Percentiles rank a stretch among this genome's conserved stretches.
These are phyloP conservation scores for Neonectria coccinea DNA, from an alignment of 2,329 filamentous ascomycete species.

Conservation along the genomic window DNA sequence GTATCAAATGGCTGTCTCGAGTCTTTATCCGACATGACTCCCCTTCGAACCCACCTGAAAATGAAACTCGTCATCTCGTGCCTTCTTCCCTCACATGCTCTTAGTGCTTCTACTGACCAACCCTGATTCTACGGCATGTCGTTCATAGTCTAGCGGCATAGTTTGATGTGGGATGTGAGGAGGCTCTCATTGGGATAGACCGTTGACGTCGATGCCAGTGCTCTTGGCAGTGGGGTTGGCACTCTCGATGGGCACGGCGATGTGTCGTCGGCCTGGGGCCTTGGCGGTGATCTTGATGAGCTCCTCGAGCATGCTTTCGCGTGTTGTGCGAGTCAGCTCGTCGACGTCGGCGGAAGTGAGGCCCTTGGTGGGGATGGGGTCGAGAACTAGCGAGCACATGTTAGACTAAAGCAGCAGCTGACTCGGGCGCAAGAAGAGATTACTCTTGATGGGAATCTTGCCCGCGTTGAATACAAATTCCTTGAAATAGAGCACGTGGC, in stretches of 20 bases:
- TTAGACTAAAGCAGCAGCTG: slow-evolving; percentile 7
- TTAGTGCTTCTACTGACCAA: slow-evolving; percentile 10
- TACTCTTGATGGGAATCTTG: slow-evolving; percentile 80
- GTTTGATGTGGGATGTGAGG: background rate
- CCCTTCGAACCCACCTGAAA: slow-evolving; percentile 35
- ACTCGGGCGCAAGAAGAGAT: slow-evolving; percentile 35
- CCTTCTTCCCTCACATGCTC: slow-evolving; percentile 9
- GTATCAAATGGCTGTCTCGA: slow-evolving; percentile 47
- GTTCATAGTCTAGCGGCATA: background rate
- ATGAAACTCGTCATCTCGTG: slow-evolving; percentile 26
- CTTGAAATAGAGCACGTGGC: slow-evolving; percentile 75
- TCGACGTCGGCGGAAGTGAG: slow-evolving; percentile 83
- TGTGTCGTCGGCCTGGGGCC: slow-evolving; percentile 56
- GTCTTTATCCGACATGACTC: slow-evolving; percentile 43
- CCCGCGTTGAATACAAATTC: slow-evolving; percentile 74
- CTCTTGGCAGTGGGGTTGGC: slow-evolving; percentile 43
- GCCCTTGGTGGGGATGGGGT: slow-evolving; percentile 81
- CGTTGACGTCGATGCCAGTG: slow-evolving; percentile 50
- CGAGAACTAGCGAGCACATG: slow-evolving; percentile 68
- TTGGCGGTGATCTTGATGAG: slow-evolving; percentile 66
- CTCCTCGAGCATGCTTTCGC: slow-evolving; percentile 81
- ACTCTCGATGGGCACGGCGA: slow-evolving; percentile 47
- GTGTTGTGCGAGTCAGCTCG: slow-evolving; percentile 73
- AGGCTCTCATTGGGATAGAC: slow-evolving; percentile 57
- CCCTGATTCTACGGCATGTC: slow-evolving; percentile 1